These are phyloP conservation scores for Amyloporia xantha DNA, from an alignment of 768 basidiomycete genomes.

Conservation along the genomic window DNA sequence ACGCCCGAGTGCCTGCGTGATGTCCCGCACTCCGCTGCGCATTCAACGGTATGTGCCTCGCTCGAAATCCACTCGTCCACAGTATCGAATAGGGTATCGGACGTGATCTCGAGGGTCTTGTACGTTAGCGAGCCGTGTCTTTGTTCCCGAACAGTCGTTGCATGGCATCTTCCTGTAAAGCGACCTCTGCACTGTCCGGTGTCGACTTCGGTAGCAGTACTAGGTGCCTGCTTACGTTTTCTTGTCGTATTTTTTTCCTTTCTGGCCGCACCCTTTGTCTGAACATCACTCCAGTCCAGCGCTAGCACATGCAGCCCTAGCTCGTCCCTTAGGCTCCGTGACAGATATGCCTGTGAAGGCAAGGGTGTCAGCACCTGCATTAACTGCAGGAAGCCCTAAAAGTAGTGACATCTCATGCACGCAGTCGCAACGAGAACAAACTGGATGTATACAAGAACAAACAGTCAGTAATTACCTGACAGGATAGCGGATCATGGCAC, in stretches of 20 bases:
- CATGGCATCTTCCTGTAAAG: not conserved
- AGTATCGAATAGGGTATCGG: constrained; percentile 36
- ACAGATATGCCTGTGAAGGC: constrained; percentile 50
- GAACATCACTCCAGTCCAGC: constrained; percentile 53
- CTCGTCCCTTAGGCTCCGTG: constrained; percentile 36
- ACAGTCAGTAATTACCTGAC: too few species aligned
- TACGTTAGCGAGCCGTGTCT: constrained; percentile 36
- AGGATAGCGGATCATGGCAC: too few species aligned
- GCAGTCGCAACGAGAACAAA: too few species aligned
- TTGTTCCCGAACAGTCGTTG: not conserved
- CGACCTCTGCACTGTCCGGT: too few species aligned
- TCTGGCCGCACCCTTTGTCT: constrained; percentile 50
- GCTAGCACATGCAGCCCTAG: constrained; percentile 49
- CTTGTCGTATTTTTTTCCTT: constrained; percentile 19
- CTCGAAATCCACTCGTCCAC: constrained; percentile 43
- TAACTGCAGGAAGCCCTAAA: not conserved
- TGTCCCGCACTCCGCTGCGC: not conserved
- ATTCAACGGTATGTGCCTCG: constrained; percentile 8
- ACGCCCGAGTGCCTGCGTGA: not conserved
- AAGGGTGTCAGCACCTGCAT: not conserved
- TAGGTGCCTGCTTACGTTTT: constrained; percentile 2
- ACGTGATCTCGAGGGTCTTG: constrained; percentile 47
- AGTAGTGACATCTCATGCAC: too few species aligned
- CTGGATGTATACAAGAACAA: too few species aligned
- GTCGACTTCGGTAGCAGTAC: not conserved